phyloP scores from a whole-genome alignment of 768 basidiomycete genomes.

The Mycena sanguinolenta region DNA sequence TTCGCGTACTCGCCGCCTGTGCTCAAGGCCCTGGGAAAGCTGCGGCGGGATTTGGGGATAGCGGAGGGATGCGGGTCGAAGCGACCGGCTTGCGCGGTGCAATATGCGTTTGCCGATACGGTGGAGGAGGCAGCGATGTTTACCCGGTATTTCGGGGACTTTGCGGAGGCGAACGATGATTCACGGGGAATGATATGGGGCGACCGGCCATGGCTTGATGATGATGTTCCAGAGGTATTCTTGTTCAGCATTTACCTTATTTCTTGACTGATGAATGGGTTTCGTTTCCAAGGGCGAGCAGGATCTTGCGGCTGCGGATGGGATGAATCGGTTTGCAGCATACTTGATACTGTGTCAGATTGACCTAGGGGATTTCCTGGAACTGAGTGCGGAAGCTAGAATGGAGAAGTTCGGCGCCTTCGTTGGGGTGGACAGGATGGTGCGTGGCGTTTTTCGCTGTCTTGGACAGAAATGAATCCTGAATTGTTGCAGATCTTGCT shows the following conservation, averaged over 20 bases:
- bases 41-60: constrained; percentile 73
- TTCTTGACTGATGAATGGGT: constrained; percentile 1
- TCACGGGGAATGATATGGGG: constrained; percentile 68
- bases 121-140: constrained; percentile 70
- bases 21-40: constrained; percentile 76
- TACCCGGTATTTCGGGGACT: constrained; percentile 70
- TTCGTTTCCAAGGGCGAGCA: constrained; percentile 65
- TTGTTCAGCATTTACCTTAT: background rate
- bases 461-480: background rate
- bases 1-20: constrained; percentile 76
- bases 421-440: constrained; percentile 66
- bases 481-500: constrained; percentile 43
- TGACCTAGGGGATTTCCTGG: constrained; percentile 68
- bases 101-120: constrained; percentile 73
- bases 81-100: constrained; percentile 55
- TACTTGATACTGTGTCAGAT: constrained; percentile 71
- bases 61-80: constrained; percentile 72
- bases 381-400: constrained; percentile 62
- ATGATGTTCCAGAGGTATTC: constrained; percentile 65
- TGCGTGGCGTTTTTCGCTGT: constrained; percentile 48
- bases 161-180: constrained; percentile 60
- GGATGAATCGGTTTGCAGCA: constrained; percentile 81
- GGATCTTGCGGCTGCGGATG: constrained; percentile 65
- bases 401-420: constrained; percentile 58
- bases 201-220: constrained; percentile 72